Conservation (phyloP, 2,329 filamentous ascomycete species). For the Trichoderma sp. region DNA sequence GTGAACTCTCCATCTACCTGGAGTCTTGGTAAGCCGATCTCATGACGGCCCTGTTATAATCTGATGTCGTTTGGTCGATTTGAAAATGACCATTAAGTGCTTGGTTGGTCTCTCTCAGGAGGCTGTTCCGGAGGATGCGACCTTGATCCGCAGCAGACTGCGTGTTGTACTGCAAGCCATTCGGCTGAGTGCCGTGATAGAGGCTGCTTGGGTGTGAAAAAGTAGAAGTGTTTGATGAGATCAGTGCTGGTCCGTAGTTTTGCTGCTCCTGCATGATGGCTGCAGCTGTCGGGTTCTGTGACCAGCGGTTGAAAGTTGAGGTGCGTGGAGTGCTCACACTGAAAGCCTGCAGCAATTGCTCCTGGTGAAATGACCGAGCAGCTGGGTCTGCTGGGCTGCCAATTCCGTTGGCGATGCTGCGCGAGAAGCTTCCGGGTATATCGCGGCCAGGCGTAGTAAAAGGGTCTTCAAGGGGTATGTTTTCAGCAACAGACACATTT, state of each 20-base stretch:
- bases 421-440: slow-evolving; percentile 5
- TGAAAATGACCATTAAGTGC: slow-evolving; percentile 32
- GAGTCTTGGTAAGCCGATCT: slow-evolving; percentile 37
- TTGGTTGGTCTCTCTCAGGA: neutral
- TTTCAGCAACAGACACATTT: neutral
- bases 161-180: slow-evolving; percentile 27
- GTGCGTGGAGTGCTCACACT: slow-evolving; percentile 31
- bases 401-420: slow-evolving; percentile 7
- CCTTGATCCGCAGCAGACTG: slow-evolving; percentile 23
- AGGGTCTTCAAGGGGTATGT: slow-evolving; percentile 33
- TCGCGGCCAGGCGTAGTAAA: slow-evolving; percentile 34
- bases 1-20: slow-evolving; percentile 23
- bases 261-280: slow-evolving; percentile 27
- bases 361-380: slow-evolving; percentile 37
- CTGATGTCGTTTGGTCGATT: slow-evolving; percentile 38
- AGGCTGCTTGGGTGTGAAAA: slow-evolving; percentile 56
- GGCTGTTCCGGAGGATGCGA: slow-evolving; percentile 24
- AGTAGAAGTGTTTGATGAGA: slow-evolving; percentile 35
- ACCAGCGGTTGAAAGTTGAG: slow-evolving; percentile 37
- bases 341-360: slow-evolving; percentile 41
- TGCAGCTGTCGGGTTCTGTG: slow-evolving; percentile 28
- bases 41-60: slow-evolving; percentile 40
- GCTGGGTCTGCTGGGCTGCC: slow-evolving; percentile 6
- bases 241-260: slow-evolving; percentile 23
- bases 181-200: slow-evolving; percentile 49